phyloP scores from a whole-genome alignment of 2,329 filamentous ascomycete species.

The Westerdykella ornata region DNA sequence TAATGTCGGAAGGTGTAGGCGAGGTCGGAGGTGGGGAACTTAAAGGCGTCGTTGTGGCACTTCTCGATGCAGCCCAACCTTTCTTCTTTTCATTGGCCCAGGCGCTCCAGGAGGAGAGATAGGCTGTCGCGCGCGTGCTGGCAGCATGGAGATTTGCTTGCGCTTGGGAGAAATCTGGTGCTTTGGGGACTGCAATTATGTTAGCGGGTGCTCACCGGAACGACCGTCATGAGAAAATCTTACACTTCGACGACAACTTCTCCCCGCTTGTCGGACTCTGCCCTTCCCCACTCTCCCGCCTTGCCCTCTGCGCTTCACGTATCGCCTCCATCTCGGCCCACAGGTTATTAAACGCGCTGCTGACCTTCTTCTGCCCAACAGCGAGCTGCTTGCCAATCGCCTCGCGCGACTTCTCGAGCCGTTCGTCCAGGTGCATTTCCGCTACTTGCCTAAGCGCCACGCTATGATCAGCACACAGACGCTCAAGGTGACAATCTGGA shows the following conservation, averaged over 20 bases:
- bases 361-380: slow-evolving; percentile 80
- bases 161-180: slow-evolving; percentile 48
- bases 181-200: slow-evolving; percentile 18
- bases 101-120: slow-evolving; percentile 56
- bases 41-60: slow-evolving; percentile 15
- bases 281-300: slow-evolving; percentile 34
- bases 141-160: slow-evolving; percentile 51
- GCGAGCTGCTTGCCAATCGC: slow-evolving; percentile 83
- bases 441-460: slow-evolving; percentile 61
- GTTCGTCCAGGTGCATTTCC: slow-evolving; percentile 88
- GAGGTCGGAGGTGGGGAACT: slow-evolving; percentile 17
- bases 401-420: slow-evolving; percentile 75
- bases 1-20: slow-evolving; percentile 18
- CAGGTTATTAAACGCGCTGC: slow-evolving; percentile 75
- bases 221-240: neutral
- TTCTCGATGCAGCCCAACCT: slow-evolving; percentile 22
- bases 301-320: slow-evolving; percentile 64
- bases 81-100: slow-evolving; percentile 69
- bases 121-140: slow-evolving; percentile 53
- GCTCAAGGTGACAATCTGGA: slow-evolving; percentile 23
- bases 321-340: slow-evolving; percentile 85
- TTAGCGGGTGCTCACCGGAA: neutral
- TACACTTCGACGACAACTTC: neutral
- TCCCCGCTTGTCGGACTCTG: slow-evolving; percentile 4
- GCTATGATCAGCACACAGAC: slow-evolving; percentile 34